phyloP scores from a whole-genome alignment of 2,329 filamentous ascomycete genomes.

The Ophiostoma quercus region DNA sequence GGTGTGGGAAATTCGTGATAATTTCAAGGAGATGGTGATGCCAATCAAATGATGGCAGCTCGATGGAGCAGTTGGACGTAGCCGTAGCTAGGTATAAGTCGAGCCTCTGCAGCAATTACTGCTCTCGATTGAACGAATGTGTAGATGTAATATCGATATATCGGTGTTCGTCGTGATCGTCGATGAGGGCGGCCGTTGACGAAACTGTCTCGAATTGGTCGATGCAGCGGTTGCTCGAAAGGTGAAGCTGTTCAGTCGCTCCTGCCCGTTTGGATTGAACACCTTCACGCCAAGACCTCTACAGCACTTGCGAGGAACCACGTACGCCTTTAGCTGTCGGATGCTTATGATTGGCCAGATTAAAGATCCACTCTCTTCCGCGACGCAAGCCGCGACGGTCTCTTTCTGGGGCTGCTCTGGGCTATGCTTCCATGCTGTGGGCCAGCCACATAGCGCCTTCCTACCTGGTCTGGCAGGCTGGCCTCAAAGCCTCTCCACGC shows the following conservation, averaged over 20 bases:
- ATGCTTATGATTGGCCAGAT: constrained; percentile 22
- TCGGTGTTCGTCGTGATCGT: constrained; percentile 2
- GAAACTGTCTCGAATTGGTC: constrained; percentile 14
- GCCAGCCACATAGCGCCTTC: no score
- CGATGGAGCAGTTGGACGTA: neutral
- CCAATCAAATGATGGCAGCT: neutral
- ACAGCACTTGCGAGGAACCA: constrained; percentile 23
- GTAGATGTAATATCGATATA: neutral
- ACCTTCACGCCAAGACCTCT: constrained; percentile 14
- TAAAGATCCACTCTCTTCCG: neutral
- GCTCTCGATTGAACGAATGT: neutral
- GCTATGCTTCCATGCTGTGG: neutral
- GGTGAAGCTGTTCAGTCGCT: constrained; percentile 21
- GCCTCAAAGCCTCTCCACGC: no score
- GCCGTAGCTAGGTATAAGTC: neutral
- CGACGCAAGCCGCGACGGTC: constrained; percentile 11
- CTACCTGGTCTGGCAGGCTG: no score
- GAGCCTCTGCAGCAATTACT: neutral
- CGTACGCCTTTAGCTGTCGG: constrained; percentile 25
- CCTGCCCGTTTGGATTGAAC: constrained; percentile 13
- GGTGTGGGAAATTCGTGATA: neutral
- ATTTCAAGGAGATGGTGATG: neutral
- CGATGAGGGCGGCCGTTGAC: neutral
- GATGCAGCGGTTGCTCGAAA: constrained; percentile 14
- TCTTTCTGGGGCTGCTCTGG: neutral